Conservation (phyloP, 441 rosid genomes). For the Erysimum pusillum region DNA sequence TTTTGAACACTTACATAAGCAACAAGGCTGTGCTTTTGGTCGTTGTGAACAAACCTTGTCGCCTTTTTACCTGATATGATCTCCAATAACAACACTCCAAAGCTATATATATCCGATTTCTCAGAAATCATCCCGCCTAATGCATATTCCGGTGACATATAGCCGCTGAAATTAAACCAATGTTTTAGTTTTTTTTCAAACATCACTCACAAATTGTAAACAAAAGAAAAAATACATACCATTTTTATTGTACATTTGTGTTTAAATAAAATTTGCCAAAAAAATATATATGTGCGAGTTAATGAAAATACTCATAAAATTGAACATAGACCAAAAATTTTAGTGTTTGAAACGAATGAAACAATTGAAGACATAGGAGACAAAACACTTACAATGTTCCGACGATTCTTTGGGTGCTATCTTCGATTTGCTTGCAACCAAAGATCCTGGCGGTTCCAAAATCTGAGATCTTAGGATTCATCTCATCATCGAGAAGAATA, state of each 20-base stretch:
- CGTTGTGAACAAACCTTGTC: background rate
- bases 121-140: slow-evolving; percentile 32
- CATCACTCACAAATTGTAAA: background rate
- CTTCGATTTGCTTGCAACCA: slow-evolving; percentile 46
- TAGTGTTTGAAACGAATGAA: background rate
- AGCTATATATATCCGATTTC: slow-evolving; percentile 46
- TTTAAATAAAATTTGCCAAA: background rate
- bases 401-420: slow-evolving; percentile 45
- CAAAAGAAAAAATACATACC: background rate
- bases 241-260: background rate
- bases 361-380: background rate
- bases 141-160: slow-evolving; percentile 55
- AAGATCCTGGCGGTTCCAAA: slow-evolving; percentile 60
- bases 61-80: slow-evolving; percentile 1
- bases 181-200: background rate
- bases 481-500: slow-evolving; percentile 48
- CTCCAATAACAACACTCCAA: slow-evolving; percentile 34
- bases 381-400: slow-evolving; percentile 54
- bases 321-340: background rate
- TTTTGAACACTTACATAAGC: background rate
- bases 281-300: background rate
- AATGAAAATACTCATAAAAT: background rate
- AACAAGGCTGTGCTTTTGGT: background rate
- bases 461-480: slow-evolving; percentile 60
- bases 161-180: slow-evolving; percentile 39